Evolutionary conservation across 495 filamentous ascomycete genomes (phyloP).

Genomic region (Hypomontagnella submonticulosa): DNA sequence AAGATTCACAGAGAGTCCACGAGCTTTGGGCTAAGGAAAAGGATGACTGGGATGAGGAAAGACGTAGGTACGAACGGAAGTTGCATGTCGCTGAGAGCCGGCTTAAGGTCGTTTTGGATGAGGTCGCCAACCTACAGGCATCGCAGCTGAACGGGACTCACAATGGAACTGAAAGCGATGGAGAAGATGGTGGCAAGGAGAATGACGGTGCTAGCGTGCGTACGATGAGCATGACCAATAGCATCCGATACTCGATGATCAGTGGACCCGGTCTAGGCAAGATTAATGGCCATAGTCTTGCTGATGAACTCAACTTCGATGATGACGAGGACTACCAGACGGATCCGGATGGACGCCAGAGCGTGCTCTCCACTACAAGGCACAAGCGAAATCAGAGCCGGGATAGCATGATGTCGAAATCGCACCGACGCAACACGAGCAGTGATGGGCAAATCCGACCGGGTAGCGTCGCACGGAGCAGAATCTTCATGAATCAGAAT

Average conservation of each 20-base stretch:
- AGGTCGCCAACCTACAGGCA: slow-evolving; percentile 80
- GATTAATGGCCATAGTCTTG: slow-evolving; percentile 77
- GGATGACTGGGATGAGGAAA: slow-evolving; percentile 83
- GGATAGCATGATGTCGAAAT: slow-evolving; percentile 57
- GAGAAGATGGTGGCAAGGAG: slow-evolving; percentile 64
- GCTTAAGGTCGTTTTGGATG: slow-evolving; percentile 82
- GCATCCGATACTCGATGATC: slow-evolving; percentile 76
- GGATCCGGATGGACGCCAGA: slow-evolving; percentile 65
- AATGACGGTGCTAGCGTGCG: slow-evolving; percentile 83
- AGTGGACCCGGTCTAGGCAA: slow-evolving; percentile 65
- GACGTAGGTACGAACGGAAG: slow-evolving; percentile 81
- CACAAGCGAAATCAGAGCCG: slow-evolving; percentile 56
- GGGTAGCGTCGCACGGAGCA: slow-evolving; percentile 60
- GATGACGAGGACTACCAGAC: slow-evolving; percentile 75
- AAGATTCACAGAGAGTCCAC: slow-evolving; percentile 81
- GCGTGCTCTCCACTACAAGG: slow-evolving; percentile 55
- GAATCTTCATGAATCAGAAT: slow-evolving; percentile 57
- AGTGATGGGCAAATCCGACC: slow-evolving; percentile 62
- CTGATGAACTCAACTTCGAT: slow-evolving; percentile 89
- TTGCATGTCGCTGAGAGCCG: slow-evolving; percentile 88
- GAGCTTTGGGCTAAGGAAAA: slow-evolving; percentile 83
- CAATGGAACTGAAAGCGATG: slow-evolving; percentile 59
- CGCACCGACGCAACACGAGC: slow-evolving; percentile 61
- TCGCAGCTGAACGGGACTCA: slow-evolving; percentile 56
- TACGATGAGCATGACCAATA: slow-evolving; percentile 80